These are phyloP conservation scores for Solanum chilense DNA, from an alignment of 257 asterid species.

Conservation along the genomic window DNA sequence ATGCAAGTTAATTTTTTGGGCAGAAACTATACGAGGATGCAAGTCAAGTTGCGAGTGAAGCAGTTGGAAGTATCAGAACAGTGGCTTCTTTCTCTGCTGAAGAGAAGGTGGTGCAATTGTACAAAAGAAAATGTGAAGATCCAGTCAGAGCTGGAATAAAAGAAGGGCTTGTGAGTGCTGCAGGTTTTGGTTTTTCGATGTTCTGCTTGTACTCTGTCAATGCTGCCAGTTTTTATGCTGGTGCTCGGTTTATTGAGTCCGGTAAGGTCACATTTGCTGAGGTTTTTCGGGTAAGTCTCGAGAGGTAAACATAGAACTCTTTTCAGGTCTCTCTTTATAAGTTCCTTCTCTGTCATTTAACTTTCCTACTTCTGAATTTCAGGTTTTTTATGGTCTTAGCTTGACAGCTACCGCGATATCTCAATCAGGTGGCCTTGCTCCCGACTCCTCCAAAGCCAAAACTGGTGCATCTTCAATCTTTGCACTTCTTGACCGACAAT, in stretches of 20 bases:
- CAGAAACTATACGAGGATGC: constrained; percentile 86
- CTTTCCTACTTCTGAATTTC: neutral
- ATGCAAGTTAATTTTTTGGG: neutral
- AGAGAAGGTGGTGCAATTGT: constrained; percentile 63
- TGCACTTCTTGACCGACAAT: constrained; percentile 56
- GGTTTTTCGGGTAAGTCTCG: constrained; percentile 67
- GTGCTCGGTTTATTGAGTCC: constrained; percentile 65
- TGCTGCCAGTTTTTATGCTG: constrained; percentile 84
- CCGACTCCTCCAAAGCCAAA: constrained; percentile 80
- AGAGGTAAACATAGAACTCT: neutral
- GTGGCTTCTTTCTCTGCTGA: constrained; percentile 90
- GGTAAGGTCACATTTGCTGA: constrained; percentile 57
- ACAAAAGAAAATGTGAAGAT: constrained; percentile 64
- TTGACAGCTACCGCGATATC: constrained; percentile 83
- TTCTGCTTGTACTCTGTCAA: constrained; percentile 50
- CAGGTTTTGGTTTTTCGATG: constrained; percentile 64
- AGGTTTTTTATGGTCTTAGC: constrained; percentile 85
- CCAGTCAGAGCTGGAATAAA: constrained; percentile 57
- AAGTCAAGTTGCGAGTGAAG: constrained; percentile 83
- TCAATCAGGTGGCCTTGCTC: constrained; percentile 71
- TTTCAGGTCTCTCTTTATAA: neutral
- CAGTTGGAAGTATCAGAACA: constrained; percentile 78
- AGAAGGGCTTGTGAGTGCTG: constrained; percentile 65
- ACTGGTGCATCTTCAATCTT: constrained; percentile 70
- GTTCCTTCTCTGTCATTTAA: neutral